Evolutionary conservation across 2,329 filamentous ascomycete species (phyloP).

Genomic region (Dothiorella sarmentorum): DNA sequence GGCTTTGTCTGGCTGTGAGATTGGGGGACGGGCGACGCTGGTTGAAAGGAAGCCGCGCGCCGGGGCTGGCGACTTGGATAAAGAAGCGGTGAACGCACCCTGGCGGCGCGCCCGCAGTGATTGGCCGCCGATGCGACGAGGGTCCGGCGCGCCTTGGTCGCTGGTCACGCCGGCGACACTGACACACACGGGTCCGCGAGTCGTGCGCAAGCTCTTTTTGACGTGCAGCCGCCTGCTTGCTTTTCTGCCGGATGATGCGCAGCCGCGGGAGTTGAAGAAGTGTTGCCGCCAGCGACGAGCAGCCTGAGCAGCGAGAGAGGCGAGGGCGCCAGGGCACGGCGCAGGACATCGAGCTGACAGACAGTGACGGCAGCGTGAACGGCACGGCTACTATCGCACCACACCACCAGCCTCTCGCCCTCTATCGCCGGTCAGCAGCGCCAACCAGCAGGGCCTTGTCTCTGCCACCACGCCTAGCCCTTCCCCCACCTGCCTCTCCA

Average conservation of each 20-base stretch:
- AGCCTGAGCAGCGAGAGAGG: not conserved
- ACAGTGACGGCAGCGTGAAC: not conserved
- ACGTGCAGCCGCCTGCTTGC: constrained; percentile 12
- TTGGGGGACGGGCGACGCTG: constrained; percentile 14
- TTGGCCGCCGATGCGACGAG: constrained; percentile 14
- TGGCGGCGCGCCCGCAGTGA: constrained; percentile 10
- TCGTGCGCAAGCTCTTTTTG: constrained; percentile 15
- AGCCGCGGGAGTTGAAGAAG: constrained; percentile 10
- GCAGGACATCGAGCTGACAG: not conserved
- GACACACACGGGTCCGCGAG: constrained; percentile 13
- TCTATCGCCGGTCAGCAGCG: constrained; percentile 13
- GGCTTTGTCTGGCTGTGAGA: constrained; percentile 13
- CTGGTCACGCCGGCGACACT: constrained; percentile 10
- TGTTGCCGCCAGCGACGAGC: not conserved
- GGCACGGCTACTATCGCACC: not conserved
- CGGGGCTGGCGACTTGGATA: constrained; percentile 16
- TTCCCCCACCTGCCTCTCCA: constrained; percentile 9
- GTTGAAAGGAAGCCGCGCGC: constrained; percentile 17
- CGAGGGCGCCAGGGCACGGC: not conserved
- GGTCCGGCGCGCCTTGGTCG: constrained; percentile 11
- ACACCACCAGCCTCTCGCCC: constrained; percentile 6
- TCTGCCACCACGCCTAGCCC: constrained; percentile 12
- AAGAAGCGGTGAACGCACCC: constrained; percentile 16
- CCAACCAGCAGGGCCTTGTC: constrained; percentile 4
- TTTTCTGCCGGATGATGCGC: constrained; percentile 14